Percentiles rank a stretch among this genome's conserved stretches.
phyloP scores from a whole-genome alignment of 2,329 filamentous ascomycete genomes.

The Amphichorda felina region DNA sequence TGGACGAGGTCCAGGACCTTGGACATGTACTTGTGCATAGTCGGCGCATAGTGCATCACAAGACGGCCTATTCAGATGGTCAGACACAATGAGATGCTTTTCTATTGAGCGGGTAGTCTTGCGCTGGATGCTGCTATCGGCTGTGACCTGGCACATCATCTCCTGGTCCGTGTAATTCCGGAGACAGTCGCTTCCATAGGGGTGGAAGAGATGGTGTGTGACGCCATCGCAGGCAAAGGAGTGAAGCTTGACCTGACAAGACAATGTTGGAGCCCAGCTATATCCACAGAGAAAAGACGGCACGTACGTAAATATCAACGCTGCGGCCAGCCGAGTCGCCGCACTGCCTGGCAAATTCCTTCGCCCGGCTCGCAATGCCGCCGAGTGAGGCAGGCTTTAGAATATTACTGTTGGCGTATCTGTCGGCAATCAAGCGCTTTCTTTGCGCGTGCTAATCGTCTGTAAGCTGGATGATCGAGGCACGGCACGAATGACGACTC shows the following conservation, averaged over 20 bases:
- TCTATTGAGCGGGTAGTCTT: conserved; percentile 13
- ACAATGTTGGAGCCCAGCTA: neutral
- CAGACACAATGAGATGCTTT: too few species aligned
- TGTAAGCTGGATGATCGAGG: too few species aligned
- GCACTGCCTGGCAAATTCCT: conserved; percentile 42
- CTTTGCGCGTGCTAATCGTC: conserved; percentile 53
- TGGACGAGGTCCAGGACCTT: conserved; percentile 1
- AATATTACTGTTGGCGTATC: conserved; percentile 58
- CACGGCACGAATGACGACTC: too few species aligned
- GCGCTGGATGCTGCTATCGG: conserved; percentile 58
- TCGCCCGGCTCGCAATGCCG: conserved; percentile 45
- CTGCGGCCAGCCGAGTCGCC: conserved; percentile 26
- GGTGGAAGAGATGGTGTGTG: conserved; percentile 59
- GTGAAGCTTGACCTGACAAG: conserved; percentile 29
- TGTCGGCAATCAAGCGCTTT: conserved; percentile 51
- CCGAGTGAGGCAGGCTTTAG: conserved; percentile 40
- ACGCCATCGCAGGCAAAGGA: conserved; percentile 59
- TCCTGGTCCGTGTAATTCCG: conserved; percentile 41
- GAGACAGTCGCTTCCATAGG: conserved; percentile 50
- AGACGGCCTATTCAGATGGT: conserved; percentile 36
- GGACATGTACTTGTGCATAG: conserved; percentile 28
- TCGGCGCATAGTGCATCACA: conserved; percentile 43
- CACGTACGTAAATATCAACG: conserved; percentile 49
- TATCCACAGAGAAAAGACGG: too few species aligned
- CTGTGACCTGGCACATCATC: conserved; percentile 58